Base-by-base conservation (phyloP, 2,329 filamentous ascomycete species). In the Penicillium janthinellum region DNA sequence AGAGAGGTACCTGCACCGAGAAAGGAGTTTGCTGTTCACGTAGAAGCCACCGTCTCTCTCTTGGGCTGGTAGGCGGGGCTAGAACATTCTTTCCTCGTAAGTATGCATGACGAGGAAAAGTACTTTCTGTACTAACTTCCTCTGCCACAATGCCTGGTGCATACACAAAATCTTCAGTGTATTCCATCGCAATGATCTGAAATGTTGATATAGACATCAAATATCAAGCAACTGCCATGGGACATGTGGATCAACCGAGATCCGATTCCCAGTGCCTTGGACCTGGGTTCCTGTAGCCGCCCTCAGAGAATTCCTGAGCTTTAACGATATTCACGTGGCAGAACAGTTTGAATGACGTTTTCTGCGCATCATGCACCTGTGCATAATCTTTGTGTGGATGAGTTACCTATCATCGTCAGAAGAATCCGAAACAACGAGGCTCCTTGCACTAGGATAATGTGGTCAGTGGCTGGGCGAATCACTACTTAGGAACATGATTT, bases 191-290 rank as follows among this genome's bases (percentile, higher is more conserved):
- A 11, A 28, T 4, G 25, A 35, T 14, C 39, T 20, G 25, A 25
- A 28, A 37, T 2, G 6, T 45, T 39, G 53, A 37, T 28, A 38
- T 25, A 50, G 35, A 20, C 4, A 39, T n/a, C 11, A 14, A 17
- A 41, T 57, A 53, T 55, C 59, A 59, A 61, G 25, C 48, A 54
- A 59, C 35, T 58, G 55, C 50, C 54, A 57, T 63, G 45, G 58
- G 38, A 62, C 61, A 56, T 60, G 65, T 66, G 64, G 67, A 65
- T 67, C 65, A 65, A 63, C 65, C 62, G 64, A 67, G 62, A 67
- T 62, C 64, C 60, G 60, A 45, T 54, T 60, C 59, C 67, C 67
- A 65, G 62, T 62, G 1, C 67, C 67, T 17, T 50, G 67, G 64
- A 37, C 42, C 51, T 62, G 64, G 64, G 62, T 61, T 64, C 55